A percentile compares a stretch with the other conserved stretches of the same genome.
phyloP scores from a whole-genome alignment of 108 stramenopile species.

The Fragilaria crotonensis region DNA sequence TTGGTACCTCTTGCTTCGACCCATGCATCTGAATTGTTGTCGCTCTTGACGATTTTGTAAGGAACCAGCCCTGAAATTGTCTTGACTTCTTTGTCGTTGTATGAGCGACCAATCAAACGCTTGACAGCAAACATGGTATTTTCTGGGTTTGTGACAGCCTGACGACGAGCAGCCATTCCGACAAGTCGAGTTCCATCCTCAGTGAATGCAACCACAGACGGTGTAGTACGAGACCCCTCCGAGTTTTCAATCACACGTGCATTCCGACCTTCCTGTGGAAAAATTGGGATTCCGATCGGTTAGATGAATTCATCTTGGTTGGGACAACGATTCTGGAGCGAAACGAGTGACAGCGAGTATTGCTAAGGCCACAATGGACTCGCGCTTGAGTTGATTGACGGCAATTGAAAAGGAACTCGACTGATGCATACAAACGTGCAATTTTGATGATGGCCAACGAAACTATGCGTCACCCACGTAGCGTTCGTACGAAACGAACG shows the following conservation, averaged over 20 bases:
- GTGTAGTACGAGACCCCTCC: conserved; percentile 98
- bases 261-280: conserved; percentile 77
- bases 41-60: conserved; percentile 94
- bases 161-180: conserved; percentile 95
- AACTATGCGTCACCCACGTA: too few species aligned
- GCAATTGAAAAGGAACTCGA: too few species aligned
- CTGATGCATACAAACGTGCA: too few species aligned
- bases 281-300: not conserved
- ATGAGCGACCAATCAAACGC: conserved; percentile 95
- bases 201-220: conserved; percentile 93
- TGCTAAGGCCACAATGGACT: too few species aligned
- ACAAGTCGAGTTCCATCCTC: conserved; percentile 84
- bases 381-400: too few species aligned
- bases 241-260: conserved; percentile 99
- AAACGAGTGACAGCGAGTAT: not conserved
- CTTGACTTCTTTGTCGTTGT: conserved; percentile 88
- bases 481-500: too few species aligned
- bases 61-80: conserved; percentile 89
- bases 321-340: too few species aligned
- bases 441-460: too few species aligned
- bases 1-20: conserved; percentile 89
- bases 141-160: conserved; percentile 98
- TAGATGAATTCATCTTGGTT: too few species aligned
- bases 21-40: conserved; percentile 95
- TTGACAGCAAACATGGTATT: conserved; percentile 99